Conservation (phyloP, 1,139 yeast genomes). For the Tardiomyces blankii region DNA sequence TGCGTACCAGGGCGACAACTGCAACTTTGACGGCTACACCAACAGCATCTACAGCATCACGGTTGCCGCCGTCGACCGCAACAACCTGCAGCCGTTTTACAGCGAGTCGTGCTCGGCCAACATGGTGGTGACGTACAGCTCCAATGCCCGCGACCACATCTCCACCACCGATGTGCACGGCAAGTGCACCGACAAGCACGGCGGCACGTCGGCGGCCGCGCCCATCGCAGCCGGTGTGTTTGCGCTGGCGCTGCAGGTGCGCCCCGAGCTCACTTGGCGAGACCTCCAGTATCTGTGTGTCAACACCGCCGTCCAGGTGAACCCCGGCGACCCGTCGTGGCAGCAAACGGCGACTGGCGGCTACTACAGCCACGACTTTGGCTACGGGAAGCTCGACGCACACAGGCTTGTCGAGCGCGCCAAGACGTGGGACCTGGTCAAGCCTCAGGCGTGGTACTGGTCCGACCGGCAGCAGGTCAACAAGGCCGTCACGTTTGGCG, state of each 20-base stretch:
- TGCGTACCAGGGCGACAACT: constrained; percentile 69
- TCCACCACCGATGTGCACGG: constrained; percentile 64
- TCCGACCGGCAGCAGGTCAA: constrained; percentile 32
- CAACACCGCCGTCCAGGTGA: constrained; percentile 43
- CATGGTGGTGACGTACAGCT: constrained; percentile 88
- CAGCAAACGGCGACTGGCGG: constrained; percentile 46
- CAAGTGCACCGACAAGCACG: constrained; percentile 67
- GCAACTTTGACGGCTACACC: constrained; percentile 97
- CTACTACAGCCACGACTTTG: constrained; percentile 75
- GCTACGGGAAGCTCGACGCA: constrained; percentile 91
- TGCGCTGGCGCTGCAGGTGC: constrained; percentile 66
- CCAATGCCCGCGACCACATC: constrained; percentile 84
- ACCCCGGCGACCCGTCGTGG: constrained; percentile 60
- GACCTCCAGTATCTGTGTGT: constrained; percentile 83
- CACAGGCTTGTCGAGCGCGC: constrained; percentile 65
- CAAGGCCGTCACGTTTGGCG: constrained; percentile 13
- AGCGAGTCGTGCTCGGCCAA: constrained; percentile 94
- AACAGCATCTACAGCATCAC: constrained; percentile 93
- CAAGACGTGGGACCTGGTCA: constrained; percentile 66
- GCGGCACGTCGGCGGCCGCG: constrained; percentile 99
- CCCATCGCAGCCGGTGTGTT: constrained; percentile 95
- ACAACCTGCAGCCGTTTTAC: constrained; percentile 77
- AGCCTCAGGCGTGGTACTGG: constrained; percentile 82
- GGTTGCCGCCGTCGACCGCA: constrained; percentile 84
- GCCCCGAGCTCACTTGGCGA: constrained; percentile 90